Percentiles rank a stretch among this genome's conserved stretches.
Evolutionary conservation across 1,284 basidiomycete genomes (phyloP).

Genomic region (Microbotryomycetes sp.): DNA sequence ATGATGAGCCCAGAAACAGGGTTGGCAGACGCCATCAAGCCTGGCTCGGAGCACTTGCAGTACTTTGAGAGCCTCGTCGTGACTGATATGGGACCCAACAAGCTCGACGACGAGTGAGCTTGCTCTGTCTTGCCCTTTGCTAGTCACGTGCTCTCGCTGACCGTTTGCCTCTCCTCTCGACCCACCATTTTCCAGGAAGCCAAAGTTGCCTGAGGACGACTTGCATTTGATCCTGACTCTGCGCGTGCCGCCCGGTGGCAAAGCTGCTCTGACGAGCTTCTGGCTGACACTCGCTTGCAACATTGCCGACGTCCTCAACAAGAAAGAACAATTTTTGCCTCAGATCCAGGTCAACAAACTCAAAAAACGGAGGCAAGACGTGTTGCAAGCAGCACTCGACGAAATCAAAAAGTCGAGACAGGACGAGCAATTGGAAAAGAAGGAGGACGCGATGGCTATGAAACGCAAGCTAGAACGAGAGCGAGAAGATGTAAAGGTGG

Average conservation of each 20-base stretch:
- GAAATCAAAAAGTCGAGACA: constrained; percentile 2
- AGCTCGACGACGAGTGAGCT: constrained; percentile 4
- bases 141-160: too few relatives aligned
- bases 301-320: constrained; percentile 17
- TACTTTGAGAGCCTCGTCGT: constrained; percentile 21
- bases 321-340: constrained; percentile 10
- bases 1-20: constrained; percentile 14
- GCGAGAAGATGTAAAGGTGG: not conserved
- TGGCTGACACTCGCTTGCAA: constrained; percentile 17
- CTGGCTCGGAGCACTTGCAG: not conserved
- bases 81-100: constrained; percentile 8
- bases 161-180: not conserved
- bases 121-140: too few relatives aligned
- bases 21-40: constrained; percentile 6
- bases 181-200: not conserved
- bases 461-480: constrained; percentile 13
- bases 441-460: constrained; percentile 3
- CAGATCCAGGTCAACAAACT: constrained; percentile 5
- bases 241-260: not conserved
- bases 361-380: constrained; percentile 16
- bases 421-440: not conserved
- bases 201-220: not conserved
- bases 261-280: not conserved
- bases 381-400: not conserved
- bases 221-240: constrained; percentile 17